Base-by-base conservation (phyloP, 179 eudicot genomes). In the Camellia oleifera region DNA sequence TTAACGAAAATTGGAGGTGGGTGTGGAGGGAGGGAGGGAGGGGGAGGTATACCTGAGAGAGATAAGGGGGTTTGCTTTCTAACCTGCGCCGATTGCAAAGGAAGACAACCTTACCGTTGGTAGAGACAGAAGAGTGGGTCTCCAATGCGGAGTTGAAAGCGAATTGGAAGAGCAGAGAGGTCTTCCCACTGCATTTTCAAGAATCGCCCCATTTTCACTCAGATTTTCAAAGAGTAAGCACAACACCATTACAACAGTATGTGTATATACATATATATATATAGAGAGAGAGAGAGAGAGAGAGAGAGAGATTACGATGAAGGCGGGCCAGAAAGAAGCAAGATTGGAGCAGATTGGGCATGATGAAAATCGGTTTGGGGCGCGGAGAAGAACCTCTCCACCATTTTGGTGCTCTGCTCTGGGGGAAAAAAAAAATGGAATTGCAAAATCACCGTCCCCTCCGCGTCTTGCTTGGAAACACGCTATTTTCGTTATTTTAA, bases 121-220 rank as follows among this genome's bases (percentile, higher is more conserved):
- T 45, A 3, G 78, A 82, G n/a, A 67, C 40, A 32, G 40, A 32
- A 32, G 40, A 32, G 40, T 32, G 40, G 50, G 60, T 52, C 46
- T 72, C 65, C 17, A 63, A 48, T 12, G 86, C 86, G 8, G 85
- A 74, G 82, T 92, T 92, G 3, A 89, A 68, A 18, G 93, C 94
- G 52, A 84, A 91, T 77, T 92, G 97, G 82, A 92, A 91, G 12
- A 90, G 86, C 75, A 94, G 78, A 46, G 98, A 94, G 14, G 94
- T 89, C 82, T 92, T 94, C 69, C 98, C 97, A n/a, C 97, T 89
- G 92, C 81, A 73, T 15, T 32, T 32, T 1, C 40, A 32, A 32
- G 40, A 32, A 32, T 32, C 40, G 40, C 40, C 40, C 0, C 40
- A 32, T 32, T 32, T 32, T 32, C 40, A 32, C 40, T 32, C 40